phyloP scores from a whole-genome alignment of 1,284 basidiomycete genomes.

The Pterula multifida region DNA sequence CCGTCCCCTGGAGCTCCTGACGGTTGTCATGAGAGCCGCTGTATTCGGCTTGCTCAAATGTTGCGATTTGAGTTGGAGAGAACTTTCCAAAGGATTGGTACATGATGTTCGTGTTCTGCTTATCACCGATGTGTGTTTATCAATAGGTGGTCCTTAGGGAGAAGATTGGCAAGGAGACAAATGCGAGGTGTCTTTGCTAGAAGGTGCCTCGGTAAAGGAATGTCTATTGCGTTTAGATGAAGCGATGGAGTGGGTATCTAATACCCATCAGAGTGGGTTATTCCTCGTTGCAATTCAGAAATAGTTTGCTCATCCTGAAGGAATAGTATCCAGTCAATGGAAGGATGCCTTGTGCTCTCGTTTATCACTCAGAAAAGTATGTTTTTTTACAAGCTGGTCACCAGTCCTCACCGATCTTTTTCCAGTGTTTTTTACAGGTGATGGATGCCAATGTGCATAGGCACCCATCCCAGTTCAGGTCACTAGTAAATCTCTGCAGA shows the following conservation, averaged over 20 bases:
- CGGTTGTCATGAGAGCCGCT: conserved; percentile 59
- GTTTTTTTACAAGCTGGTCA: conserved; percentile 8
- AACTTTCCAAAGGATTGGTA: conserved; percentile 61
- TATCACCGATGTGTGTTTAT: conserved; percentile 8
- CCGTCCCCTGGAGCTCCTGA: conserved; percentile 48
- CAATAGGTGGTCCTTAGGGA: too few relatives aligned
- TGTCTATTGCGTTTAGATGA: conserved; percentile 51
- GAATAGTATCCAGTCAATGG: conserved; percentile 27
- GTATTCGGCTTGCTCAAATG: conserved; percentile 72
- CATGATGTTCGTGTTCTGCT: conserved; percentile 51
- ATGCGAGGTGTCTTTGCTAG: conserved; percentile 69
- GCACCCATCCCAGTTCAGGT: conserved; percentile 22
- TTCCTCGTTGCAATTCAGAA: background rate
- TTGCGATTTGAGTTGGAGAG: conserved; percentile 74
- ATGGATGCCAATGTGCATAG: conserved; percentile 29
- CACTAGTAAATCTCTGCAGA: conserved; percentile 28
- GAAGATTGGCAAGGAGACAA: conserved; percentile 89
- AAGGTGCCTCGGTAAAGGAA: conserved; percentile 50
- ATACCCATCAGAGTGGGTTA: conserved; percentile 27
- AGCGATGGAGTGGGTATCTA: conserved; percentile 39
- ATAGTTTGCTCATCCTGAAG: conserved; percentile 2
- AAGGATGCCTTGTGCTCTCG: conserved; percentile 38
- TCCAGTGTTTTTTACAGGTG: conserved; percentile 38
- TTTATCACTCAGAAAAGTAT: conserved; percentile 46
- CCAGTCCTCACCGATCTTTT: conserved; percentile 1